Conservation (phyloP, 768 basidiomycete genomes). For the Collybiopsis confluens region DNA sequence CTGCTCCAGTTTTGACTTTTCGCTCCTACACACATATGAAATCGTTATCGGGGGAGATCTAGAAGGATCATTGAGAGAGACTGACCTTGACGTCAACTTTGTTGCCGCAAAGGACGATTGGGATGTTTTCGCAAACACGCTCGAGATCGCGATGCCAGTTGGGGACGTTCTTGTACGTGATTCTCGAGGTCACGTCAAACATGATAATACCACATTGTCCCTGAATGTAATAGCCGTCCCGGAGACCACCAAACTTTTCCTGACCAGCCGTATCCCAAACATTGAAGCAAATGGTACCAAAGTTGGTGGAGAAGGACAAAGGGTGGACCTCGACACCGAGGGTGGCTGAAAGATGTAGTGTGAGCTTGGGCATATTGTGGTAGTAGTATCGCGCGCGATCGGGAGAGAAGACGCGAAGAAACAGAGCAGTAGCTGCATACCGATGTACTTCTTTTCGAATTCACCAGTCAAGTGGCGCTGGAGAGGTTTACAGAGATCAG, state of each 20-base stretch:
- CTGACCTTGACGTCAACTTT: constrained; percentile 98
- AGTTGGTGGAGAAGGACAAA: constrained; percentile 94
- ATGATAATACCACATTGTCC: constrained; percentile 99
- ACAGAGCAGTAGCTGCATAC: constrained; percentile 44
- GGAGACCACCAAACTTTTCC: constrained; percentile 99
- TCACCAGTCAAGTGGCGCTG: constrained; percentile 98
- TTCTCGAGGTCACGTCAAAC: constrained; percentile 99
- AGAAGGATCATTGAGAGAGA: constrained; percentile 10
- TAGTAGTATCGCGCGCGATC: constrained; percentile 12
- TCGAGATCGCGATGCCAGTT: constrained; percentile 99
- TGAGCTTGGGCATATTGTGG: constrained; percentile 1
- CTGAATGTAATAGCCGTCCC: constrained; percentile 95
- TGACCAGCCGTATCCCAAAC: constrained; percentile 99
- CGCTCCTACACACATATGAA: constrained; percentile 67
- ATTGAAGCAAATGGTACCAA: constrained; percentile 98
- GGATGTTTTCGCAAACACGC: constrained; percentile 99
- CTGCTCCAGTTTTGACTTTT: constrained; percentile 97
- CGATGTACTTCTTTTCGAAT: constrained; percentile 99
- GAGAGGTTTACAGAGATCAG: constrained; percentile 45
- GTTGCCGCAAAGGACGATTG: constrained; percentile 98
- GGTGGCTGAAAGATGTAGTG: constrained; percentile 60
- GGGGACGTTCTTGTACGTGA: constrained; percentile 99
- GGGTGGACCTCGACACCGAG: constrained; percentile 99
- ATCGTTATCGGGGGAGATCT: constrained; percentile 1
- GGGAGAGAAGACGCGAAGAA: constrained; percentile 10